These are phyloP conservation scores for Marsdenia floribunda DNA, from an alignment of 257 asterid genomes.

Conservation along the genomic window DNA sequence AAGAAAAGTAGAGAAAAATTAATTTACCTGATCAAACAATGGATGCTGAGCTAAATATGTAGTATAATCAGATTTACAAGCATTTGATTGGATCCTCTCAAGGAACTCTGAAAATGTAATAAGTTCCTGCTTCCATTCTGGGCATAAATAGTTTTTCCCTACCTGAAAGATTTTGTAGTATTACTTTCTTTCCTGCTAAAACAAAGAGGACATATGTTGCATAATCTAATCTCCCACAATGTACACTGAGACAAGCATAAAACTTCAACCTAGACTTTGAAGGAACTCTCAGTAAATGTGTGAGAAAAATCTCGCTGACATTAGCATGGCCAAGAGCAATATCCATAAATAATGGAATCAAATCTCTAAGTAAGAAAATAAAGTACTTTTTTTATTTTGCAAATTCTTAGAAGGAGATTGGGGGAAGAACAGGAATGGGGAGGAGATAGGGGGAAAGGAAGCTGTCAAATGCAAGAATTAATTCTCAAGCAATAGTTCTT, in stretches of 20 bases:
- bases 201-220: neutral
- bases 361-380: neutral
- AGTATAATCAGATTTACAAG: slow-evolving; percentile 35
- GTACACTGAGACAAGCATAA: neutral
- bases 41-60: slow-evolving; percentile 93
- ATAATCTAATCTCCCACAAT: neutral
- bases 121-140: slow-evolving; percentile 72
- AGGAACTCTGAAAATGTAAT: slow-evolving; percentile 88
- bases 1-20: neutral
- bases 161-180: slow-evolving; percentile 32
- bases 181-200: too few species aligned
- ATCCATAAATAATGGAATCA: neutral
- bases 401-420: too few species aligned
- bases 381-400: too few species aligned
- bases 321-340: neutral
- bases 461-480: too few species aligned
- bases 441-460: too few species aligned
- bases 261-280: neutral
- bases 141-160: slow-evolving; percentile 54
- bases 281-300: neutral
- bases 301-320: neutral
- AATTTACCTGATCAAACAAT: slow-evolving; percentile 79
- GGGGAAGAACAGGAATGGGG: too few species aligned
- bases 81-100: slow-evolving; percentile 58
- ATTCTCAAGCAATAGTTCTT: too few species aligned